Evolutionary conservation across 768 basidiomycete species (phyloP), one percentile per base, ranked within the genome.

Genomic region (Mrakia gelida): DNA sequence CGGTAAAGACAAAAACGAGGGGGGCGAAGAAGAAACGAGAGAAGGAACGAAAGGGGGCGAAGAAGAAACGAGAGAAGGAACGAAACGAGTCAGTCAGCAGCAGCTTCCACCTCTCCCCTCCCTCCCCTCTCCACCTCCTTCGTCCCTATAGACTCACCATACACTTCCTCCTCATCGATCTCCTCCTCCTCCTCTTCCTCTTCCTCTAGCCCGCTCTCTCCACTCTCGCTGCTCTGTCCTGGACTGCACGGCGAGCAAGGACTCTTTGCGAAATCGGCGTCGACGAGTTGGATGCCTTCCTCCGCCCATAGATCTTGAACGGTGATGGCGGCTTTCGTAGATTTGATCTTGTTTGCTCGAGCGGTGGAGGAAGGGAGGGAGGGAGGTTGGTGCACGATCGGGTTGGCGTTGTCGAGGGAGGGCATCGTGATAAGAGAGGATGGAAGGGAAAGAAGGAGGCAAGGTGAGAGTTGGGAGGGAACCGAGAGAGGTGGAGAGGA

Each of bases 361-460:
- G 32, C n/a, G 26, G 71, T 75, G 52, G 38, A 43, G 26, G 75
- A 62, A 6, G 82, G 71, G 70, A 73, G 54, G 0, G 79, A 65
- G 9, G 84, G 80, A 5, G 85, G 80, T 0, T 86, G 83, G 83
- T 94, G 92, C 56, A 98, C 87, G 16, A 89, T 91, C 0, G 96
- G 96, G 84, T 98, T 98, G 26, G 92, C 92, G 84, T 98, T 98
- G 88, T 87, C 86, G 13, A 85, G 82, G 73, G 82, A 65, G 15
- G 77, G 23, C 77, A 78, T 78, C 7, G 67, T 13, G 59, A 18
- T 28, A 30, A 62, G 30, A 30, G 23, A 62, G 59, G 30, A 38
- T 38, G 18, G 38, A 45, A n/a, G 23, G 67, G 1, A 43, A 9
- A 41, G 26, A 6, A 15, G 7, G 28, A 10, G 65, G 38, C 3